phyloP scores from a whole-genome alignment of 2,329 filamentous ascomycete species.

The Nigrospora sphaerica region DNA sequence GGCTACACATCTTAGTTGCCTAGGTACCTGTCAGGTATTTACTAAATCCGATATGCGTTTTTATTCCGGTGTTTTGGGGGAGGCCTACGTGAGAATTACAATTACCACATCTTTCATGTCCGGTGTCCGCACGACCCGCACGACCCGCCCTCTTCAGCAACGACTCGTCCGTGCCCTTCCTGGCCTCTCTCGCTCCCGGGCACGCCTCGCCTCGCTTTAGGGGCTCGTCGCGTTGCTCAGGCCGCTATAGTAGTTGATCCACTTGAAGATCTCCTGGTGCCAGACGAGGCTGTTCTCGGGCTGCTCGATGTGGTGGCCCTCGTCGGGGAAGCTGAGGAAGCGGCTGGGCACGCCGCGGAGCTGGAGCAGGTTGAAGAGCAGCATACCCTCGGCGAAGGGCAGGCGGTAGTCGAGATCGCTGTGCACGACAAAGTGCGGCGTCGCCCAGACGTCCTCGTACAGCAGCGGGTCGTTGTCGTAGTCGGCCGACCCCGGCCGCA shows the following conservation, averaged over 20 bases:
- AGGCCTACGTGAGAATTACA: too few relatives aligned
- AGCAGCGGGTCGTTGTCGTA: constrained; percentile 41
- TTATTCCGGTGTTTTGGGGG: too few relatives aligned
- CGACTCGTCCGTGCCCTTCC: too few relatives aligned
- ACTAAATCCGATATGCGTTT: too few relatives aligned
- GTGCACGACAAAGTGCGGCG: constrained; percentile 66
- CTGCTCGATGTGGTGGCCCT: constrained; percentile 67
- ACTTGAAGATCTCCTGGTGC: constrained; percentile 62
- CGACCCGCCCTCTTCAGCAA: too few relatives aligned
- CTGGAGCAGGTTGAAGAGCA: constrained; percentile 64
- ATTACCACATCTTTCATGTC: too few relatives aligned
- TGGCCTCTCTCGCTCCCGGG: too few relatives aligned
- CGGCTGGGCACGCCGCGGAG: constrained; percentile 56
- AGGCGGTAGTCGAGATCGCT: constrained; percentile 61
- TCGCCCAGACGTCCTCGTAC: constrained; percentile 51
- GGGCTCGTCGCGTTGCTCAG: constrained; percentile 20
- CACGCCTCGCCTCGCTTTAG: constrained; percentile 9
- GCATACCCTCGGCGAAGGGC: constrained; percentile 59
- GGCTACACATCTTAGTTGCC: too few relatives aligned
- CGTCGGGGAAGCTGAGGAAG: constrained; percentile 63
- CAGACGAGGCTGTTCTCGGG: constrained; percentile 62
- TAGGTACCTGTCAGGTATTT: too few relatives aligned
- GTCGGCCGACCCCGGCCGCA: constrained; percentile 30
- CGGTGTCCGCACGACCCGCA: too few relatives aligned
- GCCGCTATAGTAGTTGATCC: constrained; percentile 52